phyloP scores from a whole-genome alignment of 345 rosid species.

The Sonneratia alba region DNA sequence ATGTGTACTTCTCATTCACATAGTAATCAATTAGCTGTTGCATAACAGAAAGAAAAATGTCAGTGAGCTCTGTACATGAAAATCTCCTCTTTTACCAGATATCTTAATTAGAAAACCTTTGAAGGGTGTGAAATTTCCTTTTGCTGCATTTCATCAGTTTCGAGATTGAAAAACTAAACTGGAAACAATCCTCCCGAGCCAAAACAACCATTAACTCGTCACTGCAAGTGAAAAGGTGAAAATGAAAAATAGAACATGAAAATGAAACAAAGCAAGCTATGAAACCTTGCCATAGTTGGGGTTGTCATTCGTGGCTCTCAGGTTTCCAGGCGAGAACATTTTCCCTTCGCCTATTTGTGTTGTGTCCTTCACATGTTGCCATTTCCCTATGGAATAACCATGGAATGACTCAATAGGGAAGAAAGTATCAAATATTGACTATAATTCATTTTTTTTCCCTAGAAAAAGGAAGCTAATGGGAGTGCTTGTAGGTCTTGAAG shows the following conservation, averaged over 20 bases:
- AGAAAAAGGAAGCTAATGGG: neutral
- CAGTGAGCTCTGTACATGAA: neutral
- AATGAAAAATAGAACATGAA: neutral
- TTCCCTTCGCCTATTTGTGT: conserved; percentile 82
- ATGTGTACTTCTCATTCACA: conserved; percentile 84
- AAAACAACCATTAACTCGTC: neutral
- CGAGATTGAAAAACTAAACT: neutral
- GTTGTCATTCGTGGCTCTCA: conserved; percentile 91
- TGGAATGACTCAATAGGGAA: neutral
- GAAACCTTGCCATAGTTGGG: conserved; percentile 55
- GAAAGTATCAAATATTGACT: neutral
- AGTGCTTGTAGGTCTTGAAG: neutral
- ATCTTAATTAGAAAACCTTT: neutral
- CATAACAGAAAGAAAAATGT: neutral
- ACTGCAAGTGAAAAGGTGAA: neutral
- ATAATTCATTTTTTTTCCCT: neutral
- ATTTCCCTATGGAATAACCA: conserved; percentile 70
- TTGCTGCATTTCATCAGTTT: neutral
- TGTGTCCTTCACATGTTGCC: conserved; percentile 95
- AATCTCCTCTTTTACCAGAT: neutral
- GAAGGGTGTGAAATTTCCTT: neutral
- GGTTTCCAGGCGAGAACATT: conserved; percentile 92
- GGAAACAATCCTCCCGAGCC: neutral
- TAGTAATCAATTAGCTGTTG: conserved; percentile 82
- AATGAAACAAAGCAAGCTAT: neutral